Base-by-base conservation (phyloP, 805 yeast species). In the Ogataea minuta region DNA sequence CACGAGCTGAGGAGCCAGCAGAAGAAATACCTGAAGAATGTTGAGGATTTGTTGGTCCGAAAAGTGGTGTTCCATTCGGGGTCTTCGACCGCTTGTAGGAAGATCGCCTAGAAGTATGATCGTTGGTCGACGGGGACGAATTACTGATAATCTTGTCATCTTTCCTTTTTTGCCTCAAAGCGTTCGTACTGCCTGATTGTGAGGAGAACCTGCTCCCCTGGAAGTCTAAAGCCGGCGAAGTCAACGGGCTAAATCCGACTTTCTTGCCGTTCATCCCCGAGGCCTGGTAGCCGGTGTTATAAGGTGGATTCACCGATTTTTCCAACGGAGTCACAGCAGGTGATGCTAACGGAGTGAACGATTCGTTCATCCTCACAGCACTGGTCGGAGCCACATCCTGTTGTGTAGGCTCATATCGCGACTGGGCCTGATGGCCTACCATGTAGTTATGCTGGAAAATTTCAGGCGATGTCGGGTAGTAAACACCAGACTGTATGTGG, bases 261-360 rank as follows among this genome's bases (percentile, higher is more conserved):
- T 53, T 48, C 28, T 46, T 51, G 10, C 26, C 19, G 23, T 24
- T 40, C 24, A 28, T n/a, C 24, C 29, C 23, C 23, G 32, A 9
- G 14, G 20, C 3, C n/a, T 11, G 13, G 24, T 21, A 41, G 12
- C 30, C 31, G 4, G 23, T 28, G 13, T 11, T 23, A 11, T 26
- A 17, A 17, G 36, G 50, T 6, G 45, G 49, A 28, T 46, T 51
- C 9, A 23, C 19, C n/a, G 47, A 29, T 29, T 44, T 45, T 14
- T 73, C 87, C 52, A 72, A 51, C 1, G 88, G 88, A 3, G 88
- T 77, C 11, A 79, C 83, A 8, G 84, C 81, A 0, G 95, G 95
- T 2, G 90, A 81, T 2, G 81, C 76, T 44, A 84, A 67, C 0
- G 95, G 93, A 1, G 93, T 84, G 60, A 81, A 84, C 4, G 76